Evolutionary conservation across 768 basidiomycete genomes (phyloP).

Genomic region (Pluteus cervinus): DNA sequence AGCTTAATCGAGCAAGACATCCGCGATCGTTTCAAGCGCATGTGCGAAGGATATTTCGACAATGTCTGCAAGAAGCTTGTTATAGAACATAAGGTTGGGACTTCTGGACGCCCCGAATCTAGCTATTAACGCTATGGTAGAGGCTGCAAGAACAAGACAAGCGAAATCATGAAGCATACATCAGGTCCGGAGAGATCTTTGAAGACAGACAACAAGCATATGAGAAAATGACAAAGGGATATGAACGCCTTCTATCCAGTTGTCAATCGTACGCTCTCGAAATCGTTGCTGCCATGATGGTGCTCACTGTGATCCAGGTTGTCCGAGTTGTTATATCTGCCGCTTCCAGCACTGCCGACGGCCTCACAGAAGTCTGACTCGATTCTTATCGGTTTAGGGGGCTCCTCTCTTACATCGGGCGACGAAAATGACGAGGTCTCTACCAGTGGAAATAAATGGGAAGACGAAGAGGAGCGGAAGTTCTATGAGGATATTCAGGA

Average conservation of each 20-base stretch:
- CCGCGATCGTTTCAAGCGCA: constrained; percentile 82
- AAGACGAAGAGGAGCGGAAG: constrained; percentile 91
- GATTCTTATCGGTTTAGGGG: constrained; percentile 67
- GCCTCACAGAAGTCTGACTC: constrained; percentile 77
- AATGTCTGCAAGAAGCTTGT: constrained; percentile 86
- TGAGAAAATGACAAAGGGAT: constrained; percentile 96
- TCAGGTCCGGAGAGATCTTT: constrained; percentile 98
- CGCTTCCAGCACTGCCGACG: constrained; percentile 80
- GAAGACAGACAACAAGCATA: constrained; percentile 98
- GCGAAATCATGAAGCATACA: constrained; percentile 97
- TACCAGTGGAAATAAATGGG: constrained; percentile 82
- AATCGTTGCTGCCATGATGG: neutral
- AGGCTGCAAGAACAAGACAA: constrained; percentile 95
- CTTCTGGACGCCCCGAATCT: neutral
- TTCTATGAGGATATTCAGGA: constrained; percentile 95
- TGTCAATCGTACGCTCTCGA: constrained; percentile 69
- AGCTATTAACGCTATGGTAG: constrained; percentile 31
- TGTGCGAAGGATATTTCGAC: constrained; percentile 93
- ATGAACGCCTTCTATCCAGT: constrained; percentile 84
- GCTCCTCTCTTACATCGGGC: constrained; percentile 26
- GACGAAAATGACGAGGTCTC: constrained; percentile 56
- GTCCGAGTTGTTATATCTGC: constrained; percentile 83
- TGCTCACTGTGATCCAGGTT: constrained; percentile 41
- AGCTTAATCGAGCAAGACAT: constrained; percentile 83
- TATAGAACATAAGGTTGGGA: constrained; percentile 77